Conservation (phyloP, 305 asterid genomes). For the Fraxinus baroniana region DNA sequence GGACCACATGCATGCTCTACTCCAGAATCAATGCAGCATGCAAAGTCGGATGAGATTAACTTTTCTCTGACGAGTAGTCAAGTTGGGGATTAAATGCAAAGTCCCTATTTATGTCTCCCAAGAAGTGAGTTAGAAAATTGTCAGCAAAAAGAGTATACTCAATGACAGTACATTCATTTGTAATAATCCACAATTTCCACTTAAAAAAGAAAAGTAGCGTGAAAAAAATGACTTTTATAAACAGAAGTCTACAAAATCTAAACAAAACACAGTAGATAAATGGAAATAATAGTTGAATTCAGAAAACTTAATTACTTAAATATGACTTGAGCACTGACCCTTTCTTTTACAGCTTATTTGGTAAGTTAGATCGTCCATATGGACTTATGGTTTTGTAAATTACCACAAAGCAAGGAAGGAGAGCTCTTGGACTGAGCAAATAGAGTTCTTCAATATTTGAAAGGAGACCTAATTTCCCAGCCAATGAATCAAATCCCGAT, state of each 20-base stretch:
- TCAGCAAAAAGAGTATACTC: neutral
- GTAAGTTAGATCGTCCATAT: neutral
- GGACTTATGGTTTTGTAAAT: constrained; percentile 41
- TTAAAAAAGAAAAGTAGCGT: neutral
- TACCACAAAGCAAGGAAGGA: constrained; percentile 91
- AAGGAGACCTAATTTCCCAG: constrained; percentile 74
- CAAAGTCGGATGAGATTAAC: neutral
- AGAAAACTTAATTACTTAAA: neutral
- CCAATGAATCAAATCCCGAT: constrained; percentile 81
- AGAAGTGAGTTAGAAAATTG: neutral
- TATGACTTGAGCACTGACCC: neutral
- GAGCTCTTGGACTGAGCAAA: constrained; percentile 76
- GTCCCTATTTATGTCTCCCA: neutral
- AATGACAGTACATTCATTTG: neutral
- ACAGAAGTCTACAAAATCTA: neutral
- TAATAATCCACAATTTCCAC: neutral
- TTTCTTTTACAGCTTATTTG: neutral
- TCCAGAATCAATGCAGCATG: neutral
- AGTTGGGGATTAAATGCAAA: neutral
- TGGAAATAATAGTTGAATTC: neutral
- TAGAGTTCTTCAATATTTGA: constrained; percentile 81
- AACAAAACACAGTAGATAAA: neutral
- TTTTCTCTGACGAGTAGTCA: neutral
- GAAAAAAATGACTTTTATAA: neutral
- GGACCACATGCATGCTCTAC: neutral